Evolutionary conservation across 1,139 yeast genomes (phyloP).

Genomic region (Arxiozyma bovina): DNA sequence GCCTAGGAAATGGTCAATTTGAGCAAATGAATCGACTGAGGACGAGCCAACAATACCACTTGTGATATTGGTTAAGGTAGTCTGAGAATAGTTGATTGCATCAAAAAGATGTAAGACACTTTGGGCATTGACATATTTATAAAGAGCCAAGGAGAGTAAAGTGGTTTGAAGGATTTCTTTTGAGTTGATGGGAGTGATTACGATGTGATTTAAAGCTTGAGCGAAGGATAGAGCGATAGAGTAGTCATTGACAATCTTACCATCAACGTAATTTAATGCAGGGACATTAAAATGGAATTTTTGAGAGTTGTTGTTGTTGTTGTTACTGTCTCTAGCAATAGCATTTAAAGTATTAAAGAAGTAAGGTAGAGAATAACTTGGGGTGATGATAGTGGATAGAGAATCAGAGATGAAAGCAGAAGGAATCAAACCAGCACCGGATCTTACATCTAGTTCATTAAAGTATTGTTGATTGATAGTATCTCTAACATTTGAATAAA

Average conservation of each 20-base stretch:
- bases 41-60: too few species aligned
- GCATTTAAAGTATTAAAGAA: slow-evolving; percentile 43
- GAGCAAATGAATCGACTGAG: too few species aligned
- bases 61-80: slow-evolving; percentile 32
- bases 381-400: slow-evolving; percentile 45
- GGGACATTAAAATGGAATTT: slow-evolving; percentile 62
- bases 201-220: slow-evolving; percentile 57
- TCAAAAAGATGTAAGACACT: slow-evolving; percentile 34
- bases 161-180: slow-evolving; percentile 63
- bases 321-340: slow-evolving; percentile 31
- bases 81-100: slow-evolving; percentile 60
- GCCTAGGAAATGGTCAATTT: neutral
- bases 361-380: slow-evolving; percentile 56
- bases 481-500: slow-evolving; percentile 51
- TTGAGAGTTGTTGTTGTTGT: slow-evolving; percentile 8
- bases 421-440: slow-evolving; percentile 77
- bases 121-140: slow-evolving; percentile 40
- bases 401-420: slow-evolving; percentile 56
- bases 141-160: slow-evolving; percentile 55
- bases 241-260: slow-evolving; percentile 57
- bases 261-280: slow-evolving; percentile 59
- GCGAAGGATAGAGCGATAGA: slow-evolving; percentile 58
- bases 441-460: slow-evolving; percentile 53
- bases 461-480: slow-evolving; percentile 49
- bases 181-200: slow-evolving; percentile 56